Percentiles rank a stretch among this genome's conserved stretches.
phyloP scores from a whole-genome alignment of 1,284 basidiomycete species.

The Ustilago loliicola region DNA sequence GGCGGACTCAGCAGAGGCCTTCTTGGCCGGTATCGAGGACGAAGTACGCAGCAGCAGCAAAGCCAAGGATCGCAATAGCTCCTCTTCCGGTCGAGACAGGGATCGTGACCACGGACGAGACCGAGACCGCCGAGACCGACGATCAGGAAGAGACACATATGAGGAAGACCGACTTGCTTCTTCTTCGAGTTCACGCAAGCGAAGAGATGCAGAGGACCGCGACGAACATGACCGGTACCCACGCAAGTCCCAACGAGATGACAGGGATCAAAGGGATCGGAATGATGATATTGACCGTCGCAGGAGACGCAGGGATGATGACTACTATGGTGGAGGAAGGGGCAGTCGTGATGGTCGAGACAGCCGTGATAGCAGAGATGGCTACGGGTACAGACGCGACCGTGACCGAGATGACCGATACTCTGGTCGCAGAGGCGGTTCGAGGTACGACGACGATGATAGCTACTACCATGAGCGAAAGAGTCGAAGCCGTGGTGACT shows the following conservation, averaged over 20 bases:
- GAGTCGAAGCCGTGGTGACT: slow-evolving; percentile 72
- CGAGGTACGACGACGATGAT: slow-evolving; percentile 48
- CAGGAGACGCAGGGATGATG: slow-evolving; percentile 48
- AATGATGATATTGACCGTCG: slow-evolving; percentile 57
- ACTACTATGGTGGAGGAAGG: slow-evolving; percentile 41
- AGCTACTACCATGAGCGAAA: slow-evolving; percentile 69
- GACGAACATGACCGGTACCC: slow-evolving; percentile 47
- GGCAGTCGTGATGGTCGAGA: slow-evolving; percentile 27
- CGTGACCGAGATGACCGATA: slow-evolving; percentile 45
- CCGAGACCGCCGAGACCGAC: slow-evolving; percentile 32
- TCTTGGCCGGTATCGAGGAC: slow-evolving; percentile 49
- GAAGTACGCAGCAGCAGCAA: slow-evolving; percentile 40
- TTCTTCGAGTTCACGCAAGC: slow-evolving; percentile 28
- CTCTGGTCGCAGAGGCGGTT: slow-evolving; percentile 33
- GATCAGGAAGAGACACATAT: slow-evolving; percentile 34
- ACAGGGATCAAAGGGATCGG: slow-evolving; percentile 57
- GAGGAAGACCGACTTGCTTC: slow-evolving; percentile 37
- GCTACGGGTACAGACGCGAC: slow-evolving; percentile 22
- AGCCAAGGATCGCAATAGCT: slow-evolving; percentile 23
- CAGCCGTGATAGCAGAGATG: slow-evolving; percentile 13
- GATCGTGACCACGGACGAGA: slow-evolving; percentile 19
- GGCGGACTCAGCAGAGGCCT: slow-evolving; percentile 47
- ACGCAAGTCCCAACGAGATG: slow-evolving; percentile 40
- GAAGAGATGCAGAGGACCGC: slow-evolving; percentile 40
- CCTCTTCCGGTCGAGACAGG: slow-evolving; percentile 20